These are phyloP conservation scores for Pleurotus djamor DNA, from an alignment of 768 basidiomycete species.

Conservation along the genomic window DNA sequence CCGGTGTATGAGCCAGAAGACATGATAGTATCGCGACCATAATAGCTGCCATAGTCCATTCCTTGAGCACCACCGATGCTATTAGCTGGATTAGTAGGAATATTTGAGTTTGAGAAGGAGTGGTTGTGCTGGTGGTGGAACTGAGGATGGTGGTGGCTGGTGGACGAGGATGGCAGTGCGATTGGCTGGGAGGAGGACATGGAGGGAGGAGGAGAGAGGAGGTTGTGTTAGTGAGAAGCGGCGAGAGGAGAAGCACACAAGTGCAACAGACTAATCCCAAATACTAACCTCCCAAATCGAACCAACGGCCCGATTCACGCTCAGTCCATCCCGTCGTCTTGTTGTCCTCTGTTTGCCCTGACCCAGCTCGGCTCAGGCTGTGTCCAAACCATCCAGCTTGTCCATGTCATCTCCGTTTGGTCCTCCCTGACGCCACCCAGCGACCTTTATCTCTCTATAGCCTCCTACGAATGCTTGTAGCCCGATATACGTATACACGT, in stretches of 20 bases:
- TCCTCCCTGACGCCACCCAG: not conserved
- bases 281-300: not conserved
- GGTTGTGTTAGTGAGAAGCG: not conserved
- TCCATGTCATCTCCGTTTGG: not conserved
- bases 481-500: too few relatives aligned
- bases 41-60: slow-evolving; percentile 8
- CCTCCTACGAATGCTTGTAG: too few relatives aligned
- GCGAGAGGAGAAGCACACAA: slow-evolving; percentile 3
- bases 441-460: too few relatives aligned
- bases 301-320: slow-evolving; percentile 1
- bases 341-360: not conserved
- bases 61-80: not conserved
- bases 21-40: slow-evolving; percentile 29
- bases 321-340: not conserved
- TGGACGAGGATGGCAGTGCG: slow-evolving; percentile 34
- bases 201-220: slow-evolving; percentile 11
- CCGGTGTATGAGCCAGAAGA: slow-evolving; percentile 48
- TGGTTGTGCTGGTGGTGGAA: slow-evolving; percentile 19
- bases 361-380: not conserved
- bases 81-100: not conserved
- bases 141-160: slow-evolving; percentile 13
- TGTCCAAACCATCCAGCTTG: not conserved
- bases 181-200: slow-evolving; percentile 40
- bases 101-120: not conserved
- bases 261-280: not conserved